A percentile compares a stretch with the other conserved stretches of the same genome.
Conservation (phyloP, 2,329 filamentous ascomycete species). For the Pseudopyrenochaeta lycopersici region DNA sequence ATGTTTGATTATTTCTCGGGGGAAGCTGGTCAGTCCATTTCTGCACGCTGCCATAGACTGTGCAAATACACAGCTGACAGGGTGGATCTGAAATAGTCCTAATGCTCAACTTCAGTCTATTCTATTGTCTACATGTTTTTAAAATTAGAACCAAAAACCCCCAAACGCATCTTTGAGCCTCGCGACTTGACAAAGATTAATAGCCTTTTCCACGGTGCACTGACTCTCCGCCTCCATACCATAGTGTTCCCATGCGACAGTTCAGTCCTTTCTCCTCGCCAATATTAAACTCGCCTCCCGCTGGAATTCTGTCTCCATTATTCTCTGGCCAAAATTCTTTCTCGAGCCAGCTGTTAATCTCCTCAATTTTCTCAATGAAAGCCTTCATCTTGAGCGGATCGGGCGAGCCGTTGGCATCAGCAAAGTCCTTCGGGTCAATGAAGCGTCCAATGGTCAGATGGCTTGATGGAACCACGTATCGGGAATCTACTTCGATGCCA, state of each 20-base stretch:
- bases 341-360: conserved; percentile 79
- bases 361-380: conserved; percentile 77
- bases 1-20: too few species aligned
- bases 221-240: conserved; percentile 78
- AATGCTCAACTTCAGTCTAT: too few species aligned
- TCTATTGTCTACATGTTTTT: not conserved
- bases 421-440: conserved; percentile 70
- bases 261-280: conserved; percentile 85
- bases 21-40: too few species aligned
- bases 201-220: conserved; percentile 65
- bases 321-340: conserved; percentile 72
- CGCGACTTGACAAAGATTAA: conserved; percentile 25
- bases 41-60: too few species aligned
- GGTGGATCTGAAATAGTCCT: too few species aligned
- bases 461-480: conserved; percentile 88
- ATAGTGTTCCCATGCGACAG: conserved; percentile 76
- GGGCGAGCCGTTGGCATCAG: conserved; percentile 51
- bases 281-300: conserved; percentile 81
- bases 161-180: not conserved
- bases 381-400: conserved; percentile 65
- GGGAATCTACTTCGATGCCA: conserved; percentile 75
- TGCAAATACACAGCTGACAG: too few species aligned
- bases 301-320: conserved; percentile 51
- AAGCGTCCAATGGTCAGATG: conserved; percentile 90
- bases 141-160: not conserved